Evolutionary conservation across 2,329 filamentous ascomycete genomes (phyloP).

Genomic region (Sporothrix globosa): DNA sequence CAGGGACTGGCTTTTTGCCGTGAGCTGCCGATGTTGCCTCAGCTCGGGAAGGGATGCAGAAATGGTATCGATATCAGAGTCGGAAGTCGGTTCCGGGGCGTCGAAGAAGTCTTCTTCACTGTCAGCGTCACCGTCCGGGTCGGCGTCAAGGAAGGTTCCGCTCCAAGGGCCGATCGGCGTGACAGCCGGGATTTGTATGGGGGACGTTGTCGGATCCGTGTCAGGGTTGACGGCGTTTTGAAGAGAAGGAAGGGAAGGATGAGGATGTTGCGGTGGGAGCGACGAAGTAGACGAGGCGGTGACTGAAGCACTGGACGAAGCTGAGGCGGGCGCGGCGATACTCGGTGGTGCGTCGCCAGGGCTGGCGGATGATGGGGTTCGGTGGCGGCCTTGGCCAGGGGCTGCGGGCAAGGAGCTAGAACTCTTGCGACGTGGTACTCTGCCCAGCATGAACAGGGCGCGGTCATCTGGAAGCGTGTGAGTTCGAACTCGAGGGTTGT

Average conservation of each 20-base stretch:
- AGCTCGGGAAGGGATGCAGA: conserved; percentile 11
- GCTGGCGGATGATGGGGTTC: conserved; percentile 7
- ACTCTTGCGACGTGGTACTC: conserved; percentile 33
- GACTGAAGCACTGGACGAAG: not conserved
- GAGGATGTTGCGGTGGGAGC: not conserved
- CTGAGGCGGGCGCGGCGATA: not conserved
- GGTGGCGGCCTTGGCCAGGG: conserved; percentile 15
- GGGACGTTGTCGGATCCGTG: conserved; percentile 30
- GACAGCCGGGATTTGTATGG: conserved; percentile 10
- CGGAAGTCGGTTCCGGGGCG: conserved; percentile 10
- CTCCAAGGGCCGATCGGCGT: conserved; percentile 31
- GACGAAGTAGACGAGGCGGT: not conserved
- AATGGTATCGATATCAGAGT: not conserved
- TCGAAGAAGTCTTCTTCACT: conserved; percentile 19
- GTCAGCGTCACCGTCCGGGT: conserved; percentile 28
- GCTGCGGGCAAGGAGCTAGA: conserved; percentile 27
- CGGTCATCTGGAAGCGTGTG: conserved; percentile 36
- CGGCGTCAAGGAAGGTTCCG: conserved; percentile 36
- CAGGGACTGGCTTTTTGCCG: not conserved
- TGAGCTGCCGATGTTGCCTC: not conserved
- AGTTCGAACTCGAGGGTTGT: conserved; percentile 30
- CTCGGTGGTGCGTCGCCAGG: conserved; percentile 11
- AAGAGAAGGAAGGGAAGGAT: not conserved
- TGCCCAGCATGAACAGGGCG: conserved; percentile 22
- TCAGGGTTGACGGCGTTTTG: not conserved